Base-by-base conservation (phyloP, 2,329 filamentous ascomycete genomes). In the Colletotrichum trifolii region DNA sequence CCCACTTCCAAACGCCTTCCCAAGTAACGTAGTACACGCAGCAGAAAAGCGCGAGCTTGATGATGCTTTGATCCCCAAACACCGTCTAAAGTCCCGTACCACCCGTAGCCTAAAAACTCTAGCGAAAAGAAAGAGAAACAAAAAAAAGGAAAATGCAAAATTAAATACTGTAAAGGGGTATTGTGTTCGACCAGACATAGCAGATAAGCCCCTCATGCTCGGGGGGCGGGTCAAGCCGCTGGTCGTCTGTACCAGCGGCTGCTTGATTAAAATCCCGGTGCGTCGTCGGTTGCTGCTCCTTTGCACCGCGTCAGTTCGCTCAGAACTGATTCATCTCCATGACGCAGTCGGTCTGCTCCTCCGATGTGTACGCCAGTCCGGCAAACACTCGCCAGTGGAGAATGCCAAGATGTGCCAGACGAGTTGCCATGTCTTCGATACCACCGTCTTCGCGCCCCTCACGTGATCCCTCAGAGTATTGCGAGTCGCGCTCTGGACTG, bases 311-410 rank as follows among this genome's bases (percentile, higher is more conserved):
- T 36, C 17, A 11, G 36, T 12, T 43, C 15, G 38, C 36, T 70
- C 53, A 73, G 33, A 72, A 69, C 52, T 71, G 68, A 15, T 65
- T 69, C 50, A 66, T 69, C 45, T 79, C 77, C 58, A 77, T 65
- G 35, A 70, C 66, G 72, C 77, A 75, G 53, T 74, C 75, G 54
- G 54, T 60, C 56, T 81, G 77, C 36, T 71, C 65, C 35, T 81
- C 82, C 34, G 76, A 77, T 12, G 79, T 69, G 74, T 97, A 97
- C 11, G 91, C 88, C 57, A 97, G 81, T 2, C 87, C 87, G 2
- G 87, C 86, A 93, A 94, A 98, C 3, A 97, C 91, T 53, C 92
- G 87, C 94, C 94, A 97, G 77, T 97, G 94, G 33, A 98, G 80
- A 6, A 96, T 84, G 12, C 92, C 89, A 48, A 97, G 87, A 73